A percentile compares a stretch with the other conserved stretches of the same genome.
Conservation (phyloP, 108 stramenopile genomes). For the Skeletonema grethae region DNA sequence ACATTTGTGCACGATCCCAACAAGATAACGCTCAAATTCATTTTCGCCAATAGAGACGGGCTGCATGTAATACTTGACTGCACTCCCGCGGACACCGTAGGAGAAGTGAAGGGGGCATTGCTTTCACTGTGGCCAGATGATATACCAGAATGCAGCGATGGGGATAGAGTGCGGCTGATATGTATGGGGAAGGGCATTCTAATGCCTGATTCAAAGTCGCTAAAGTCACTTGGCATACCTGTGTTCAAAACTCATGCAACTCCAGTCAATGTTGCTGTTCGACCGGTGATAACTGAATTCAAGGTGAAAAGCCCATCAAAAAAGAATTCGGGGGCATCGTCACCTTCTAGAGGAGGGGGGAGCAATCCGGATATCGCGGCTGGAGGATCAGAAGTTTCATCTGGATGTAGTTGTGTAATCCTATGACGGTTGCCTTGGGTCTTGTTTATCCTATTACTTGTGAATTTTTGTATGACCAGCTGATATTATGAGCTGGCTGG, state of each 20-base stretch:
- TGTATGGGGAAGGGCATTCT: slow-evolving; percentile 91
- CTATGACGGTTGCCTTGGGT: slow-evolving; percentile 9
- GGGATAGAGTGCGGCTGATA: slow-evolving; percentile 74
- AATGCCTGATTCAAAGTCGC: slow-evolving; percentile 75
- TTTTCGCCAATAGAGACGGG: slow-evolving; percentile 87
- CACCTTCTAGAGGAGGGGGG: slow-evolving; percentile 27
- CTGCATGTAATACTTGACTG: slow-evolving; percentile 77
- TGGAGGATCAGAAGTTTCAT: slow-evolving; percentile 12
- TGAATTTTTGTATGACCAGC: not conserved
- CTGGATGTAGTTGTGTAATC: slow-evolving; percentile 33
- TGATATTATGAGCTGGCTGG: too few relatives aligned
- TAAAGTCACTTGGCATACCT: slow-evolving; percentile 70
- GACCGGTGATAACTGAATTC: slow-evolving; percentile 43
- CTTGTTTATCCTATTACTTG: not conserved
- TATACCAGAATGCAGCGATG: slow-evolving; percentile 63
- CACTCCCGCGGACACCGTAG: slow-evolving; percentile 72
- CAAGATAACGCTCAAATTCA: slow-evolving; percentile 79
- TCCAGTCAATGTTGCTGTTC: slow-evolving; percentile 82
- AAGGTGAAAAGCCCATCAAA: slow-evolving; percentile 10
- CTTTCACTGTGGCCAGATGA: slow-evolving; percentile 86
- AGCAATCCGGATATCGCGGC: slow-evolving; percentile 14
- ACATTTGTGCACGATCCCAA: slow-evolving; percentile 62
- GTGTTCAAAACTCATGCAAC: slow-evolving; percentile 89
- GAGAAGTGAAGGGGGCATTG: slow-evolving; percentile 79
- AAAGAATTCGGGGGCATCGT: slow-evolving; percentile 10